A percentile compares a stretch with the other conserved stretches of the same genome.
These are phyloP conservation scores for Eucalyptus albens DNA, from an alignment of 345 rosid species.

Conservation along the genomic window DNA sequence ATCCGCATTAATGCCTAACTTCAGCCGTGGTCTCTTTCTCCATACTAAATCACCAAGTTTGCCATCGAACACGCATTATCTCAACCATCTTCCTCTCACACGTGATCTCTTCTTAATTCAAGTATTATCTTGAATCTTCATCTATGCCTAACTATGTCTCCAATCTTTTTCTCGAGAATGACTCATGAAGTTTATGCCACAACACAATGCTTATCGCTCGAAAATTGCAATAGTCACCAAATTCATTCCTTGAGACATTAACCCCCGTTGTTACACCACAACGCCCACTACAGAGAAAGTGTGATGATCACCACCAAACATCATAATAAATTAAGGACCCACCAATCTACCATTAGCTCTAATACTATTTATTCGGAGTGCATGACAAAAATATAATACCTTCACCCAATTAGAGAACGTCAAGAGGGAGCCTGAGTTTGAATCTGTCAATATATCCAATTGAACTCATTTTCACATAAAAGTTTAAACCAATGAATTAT, in stretches of 20 bases:
- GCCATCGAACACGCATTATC: not conserved
- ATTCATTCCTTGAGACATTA: not conserved
- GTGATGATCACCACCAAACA: not conserved
- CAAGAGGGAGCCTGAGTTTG: accelerated
- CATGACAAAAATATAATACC: not conserved
- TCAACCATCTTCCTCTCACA: not conserved
- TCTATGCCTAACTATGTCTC: not conserved
- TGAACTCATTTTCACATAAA: not conserved
- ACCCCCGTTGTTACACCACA: not conserved
- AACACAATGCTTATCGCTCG: not conserved
- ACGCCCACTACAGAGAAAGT: not conserved
- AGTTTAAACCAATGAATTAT: not conserved
- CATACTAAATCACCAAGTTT: not conserved
- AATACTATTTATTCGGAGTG: no score
- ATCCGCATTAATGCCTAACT: not conserved
- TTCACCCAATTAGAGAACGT: not conserved
- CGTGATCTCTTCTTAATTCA: not conserved
- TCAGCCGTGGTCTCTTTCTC: not conserved
- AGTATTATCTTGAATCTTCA: no score
- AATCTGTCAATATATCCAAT: accelerated
- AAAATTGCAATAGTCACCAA: not conserved
- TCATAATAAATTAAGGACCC: no score
- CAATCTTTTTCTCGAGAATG: not conserved
- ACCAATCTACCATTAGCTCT: no score
- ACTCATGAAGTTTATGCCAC: not conserved